Percentiles rank a stretch among this genome's conserved stretches.
phyloP scores from a whole-genome alignment of 225 moss, liverwort and hornwort species.

The Marchantia paleacea region DNA sequence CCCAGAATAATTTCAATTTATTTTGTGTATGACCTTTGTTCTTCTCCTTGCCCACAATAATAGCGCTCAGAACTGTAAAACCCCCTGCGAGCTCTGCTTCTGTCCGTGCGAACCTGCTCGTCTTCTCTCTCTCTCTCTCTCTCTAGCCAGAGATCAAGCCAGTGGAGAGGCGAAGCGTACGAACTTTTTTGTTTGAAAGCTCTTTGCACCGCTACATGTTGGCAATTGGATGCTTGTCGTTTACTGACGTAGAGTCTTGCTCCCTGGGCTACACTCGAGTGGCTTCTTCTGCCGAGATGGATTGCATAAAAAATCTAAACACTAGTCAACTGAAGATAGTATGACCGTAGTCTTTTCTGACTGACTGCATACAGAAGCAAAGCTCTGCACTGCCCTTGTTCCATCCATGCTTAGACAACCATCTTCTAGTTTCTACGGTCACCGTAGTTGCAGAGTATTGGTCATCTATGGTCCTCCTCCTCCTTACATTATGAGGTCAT shows the following conservation, averaged over 20 bases:
- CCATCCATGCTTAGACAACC: neutral
- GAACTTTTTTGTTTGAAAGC: no score
- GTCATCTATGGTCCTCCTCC: neutral
- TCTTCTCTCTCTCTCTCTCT: neutral
- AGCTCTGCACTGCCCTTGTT: neutral
- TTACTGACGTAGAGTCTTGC: constrained; percentile 3
- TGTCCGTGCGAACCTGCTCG: constrained; percentile 8
- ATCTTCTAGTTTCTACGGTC: neutral
- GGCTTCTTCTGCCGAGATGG: neutral
- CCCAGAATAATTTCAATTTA: neutral
- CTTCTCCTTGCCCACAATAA: constrained; percentile 4
- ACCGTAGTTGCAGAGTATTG: neutral
- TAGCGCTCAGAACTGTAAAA: constrained; percentile 3
- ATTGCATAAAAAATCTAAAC: neutral
- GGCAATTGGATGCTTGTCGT: constrained; percentile 2
- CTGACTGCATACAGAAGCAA: neutral
- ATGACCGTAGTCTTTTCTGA: neutral
- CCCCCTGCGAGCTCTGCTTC: constrained; percentile 1
- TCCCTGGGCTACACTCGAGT: neutral
- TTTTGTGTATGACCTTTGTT: neutral
- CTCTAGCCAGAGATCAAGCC: neutral
- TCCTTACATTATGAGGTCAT: neutral
- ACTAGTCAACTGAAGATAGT: neutral
- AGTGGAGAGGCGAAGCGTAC: neutral
- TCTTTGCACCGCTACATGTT: neutral